Evolutionary conservation across 2,329 filamentous ascomycete genomes (phyloP).

Genomic region (Alternaria brassicicola): DNA sequence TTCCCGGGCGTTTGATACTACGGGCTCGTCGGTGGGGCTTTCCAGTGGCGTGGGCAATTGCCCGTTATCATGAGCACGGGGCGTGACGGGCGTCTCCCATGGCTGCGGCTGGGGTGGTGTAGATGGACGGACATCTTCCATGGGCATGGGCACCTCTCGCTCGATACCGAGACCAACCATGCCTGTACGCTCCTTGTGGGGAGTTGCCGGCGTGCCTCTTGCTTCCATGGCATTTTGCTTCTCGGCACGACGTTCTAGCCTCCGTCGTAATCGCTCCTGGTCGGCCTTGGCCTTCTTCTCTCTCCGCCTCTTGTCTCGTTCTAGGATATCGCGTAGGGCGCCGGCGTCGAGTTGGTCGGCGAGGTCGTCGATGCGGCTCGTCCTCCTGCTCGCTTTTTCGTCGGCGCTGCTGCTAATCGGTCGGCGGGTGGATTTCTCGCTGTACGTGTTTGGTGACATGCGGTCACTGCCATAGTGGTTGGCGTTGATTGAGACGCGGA

Average conservation of each 20-base stretch:
- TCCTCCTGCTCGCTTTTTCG: conserved; percentile 60
- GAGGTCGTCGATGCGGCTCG: conserved; percentile 68
- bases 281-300: conserved; percentile 75
- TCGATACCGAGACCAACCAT: conserved; percentile 62
- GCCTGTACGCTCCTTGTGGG: conserved; percentile 55
- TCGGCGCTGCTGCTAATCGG: conserved; percentile 56
- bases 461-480: conserved; percentile 56
- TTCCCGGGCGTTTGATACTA: conserved; percentile 57
- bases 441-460: conserved; percentile 49
- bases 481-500: conserved; percentile 73
- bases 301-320: conserved; percentile 80
- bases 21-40: conserved; percentile 53
- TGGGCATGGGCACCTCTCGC: conserved; percentile 62
- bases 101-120: conserved; percentile 36
- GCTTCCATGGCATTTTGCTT: conserved; percentile 62
- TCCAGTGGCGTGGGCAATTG: conserved; percentile 48
- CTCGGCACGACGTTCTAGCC: conserved; percentile 70
- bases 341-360: conserved; percentile 86
- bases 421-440: conserved; percentile 56
- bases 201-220: conserved; percentile 63
- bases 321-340: conserved; percentile 85
- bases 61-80: conserved; percentile 27
- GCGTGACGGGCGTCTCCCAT: conserved; percentile 27
- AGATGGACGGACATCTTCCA: conserved; percentile 56
- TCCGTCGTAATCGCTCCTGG: conserved; percentile 68